Percentiles rank a stretch among this genome's conserved stretches.
Conservation (phyloP, 805 yeast species). For the Saccharomycopsis vini region DNA sequence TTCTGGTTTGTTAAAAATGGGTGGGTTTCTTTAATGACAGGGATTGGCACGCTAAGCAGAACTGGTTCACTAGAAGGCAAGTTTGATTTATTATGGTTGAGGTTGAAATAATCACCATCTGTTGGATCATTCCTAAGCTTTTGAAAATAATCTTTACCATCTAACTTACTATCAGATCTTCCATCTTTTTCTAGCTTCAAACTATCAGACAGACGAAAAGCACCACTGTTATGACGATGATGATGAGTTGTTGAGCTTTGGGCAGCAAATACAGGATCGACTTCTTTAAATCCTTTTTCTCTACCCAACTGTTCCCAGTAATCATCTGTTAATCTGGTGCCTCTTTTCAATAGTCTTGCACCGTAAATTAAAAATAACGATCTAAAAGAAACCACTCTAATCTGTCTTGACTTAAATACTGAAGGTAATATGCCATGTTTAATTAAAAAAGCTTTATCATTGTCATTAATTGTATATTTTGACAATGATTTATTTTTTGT, state of each 20-base stretch:
- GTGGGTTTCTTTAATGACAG: constrained; percentile 10
- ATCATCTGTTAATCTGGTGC: constrained; percentile 43
- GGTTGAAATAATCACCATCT: no score
- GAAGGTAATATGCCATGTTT: constrained; percentile 14
- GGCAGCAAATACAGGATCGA: constrained; percentile 33
- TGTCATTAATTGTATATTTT: constrained; percentile 15
- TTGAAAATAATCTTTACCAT: no score
- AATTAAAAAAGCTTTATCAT: constrained; percentile 17
- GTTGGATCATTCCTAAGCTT: no score
- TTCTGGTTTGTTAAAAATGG: constrained; percentile 8
- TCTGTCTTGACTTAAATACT: constrained; percentile 17
- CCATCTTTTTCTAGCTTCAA: no score
- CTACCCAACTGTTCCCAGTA: constrained; percentile 43
- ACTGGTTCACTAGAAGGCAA: no score
- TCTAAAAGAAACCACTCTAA: constrained; percentile 31
- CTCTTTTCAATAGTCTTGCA: constrained; percentile 37
- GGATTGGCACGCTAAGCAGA: constrained; percentile 3
- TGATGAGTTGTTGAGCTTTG: no score
- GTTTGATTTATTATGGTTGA: no score
- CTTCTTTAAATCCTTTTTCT: constrained; percentile 35
- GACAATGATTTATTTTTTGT: constrained; percentile 17
- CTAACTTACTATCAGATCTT: no score
- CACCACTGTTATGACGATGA: no score
- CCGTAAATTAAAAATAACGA: constrained; percentile 43
- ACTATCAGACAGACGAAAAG: no score